phyloP scores from a whole-genome alignment of 345 rosid species.

The Eutrema japonicum region DNA sequence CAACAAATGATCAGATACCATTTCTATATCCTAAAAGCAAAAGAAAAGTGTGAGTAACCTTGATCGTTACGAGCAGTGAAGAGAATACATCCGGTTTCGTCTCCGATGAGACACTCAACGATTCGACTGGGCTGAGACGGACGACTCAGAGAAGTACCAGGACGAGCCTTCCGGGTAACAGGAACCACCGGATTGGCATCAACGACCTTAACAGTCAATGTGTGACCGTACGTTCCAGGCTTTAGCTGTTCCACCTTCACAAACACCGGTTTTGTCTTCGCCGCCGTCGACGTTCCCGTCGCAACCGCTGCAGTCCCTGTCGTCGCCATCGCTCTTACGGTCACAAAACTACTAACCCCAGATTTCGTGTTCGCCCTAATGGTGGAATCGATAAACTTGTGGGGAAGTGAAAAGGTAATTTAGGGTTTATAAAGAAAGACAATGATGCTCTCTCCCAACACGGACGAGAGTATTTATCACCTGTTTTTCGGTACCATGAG shows the following conservation, averaged over 20 bases:
- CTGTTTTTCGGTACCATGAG: constrained; percentile 28
- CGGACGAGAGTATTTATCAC: constrained; percentile 27
- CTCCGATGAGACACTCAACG: constrained; percentile 83
- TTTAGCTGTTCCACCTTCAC: constrained; percentile 66
- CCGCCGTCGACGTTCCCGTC: constrained; percentile 37
- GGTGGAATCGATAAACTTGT: constrained; percentile 14
- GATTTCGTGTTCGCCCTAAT: constrained; percentile 32
- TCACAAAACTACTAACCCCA: background rate
- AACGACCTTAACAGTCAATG: constrained; percentile 64
- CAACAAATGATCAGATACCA: background rate
- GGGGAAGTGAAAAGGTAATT: background rate
- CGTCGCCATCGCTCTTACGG: constrained; percentile 34
- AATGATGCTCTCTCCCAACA: constrained; percentile 29
- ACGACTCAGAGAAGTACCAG: constrained; percentile 50
- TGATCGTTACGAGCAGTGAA: constrained; percentile 95
- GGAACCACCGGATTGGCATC: constrained; percentile 53
- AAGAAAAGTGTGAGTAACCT: constrained; percentile 47
- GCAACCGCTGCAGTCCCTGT: constrained; percentile 41
- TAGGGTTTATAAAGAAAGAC: constrained; percentile 41
- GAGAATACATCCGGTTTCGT: constrained; percentile 69
- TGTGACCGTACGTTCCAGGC: constrained; percentile 78
- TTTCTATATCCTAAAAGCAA: constrained; percentile 2
- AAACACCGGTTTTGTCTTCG: constrained; percentile 71
- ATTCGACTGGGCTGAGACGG: constrained; percentile 64
- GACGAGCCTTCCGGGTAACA: constrained; percentile 55